Evolutionary conservation across 2,329 filamentous ascomycete species (phyloP).

Genomic region (Calonectria fujianensis): DNA sequence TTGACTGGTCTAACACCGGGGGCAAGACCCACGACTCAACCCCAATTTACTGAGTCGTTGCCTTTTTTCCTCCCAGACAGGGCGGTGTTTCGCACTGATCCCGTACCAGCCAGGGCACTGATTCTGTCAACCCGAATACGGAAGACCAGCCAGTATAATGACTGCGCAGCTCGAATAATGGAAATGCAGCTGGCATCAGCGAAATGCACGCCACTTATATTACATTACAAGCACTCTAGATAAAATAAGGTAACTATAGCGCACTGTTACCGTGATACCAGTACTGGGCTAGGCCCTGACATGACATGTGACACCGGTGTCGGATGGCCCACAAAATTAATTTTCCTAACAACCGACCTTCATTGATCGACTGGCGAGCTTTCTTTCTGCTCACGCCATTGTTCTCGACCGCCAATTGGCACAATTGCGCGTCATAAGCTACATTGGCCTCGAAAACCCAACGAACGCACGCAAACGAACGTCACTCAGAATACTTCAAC

Average conservation of each 20-base stretch:
- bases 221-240: not conserved
- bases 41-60: not conserved
- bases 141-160: not conserved
- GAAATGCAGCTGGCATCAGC: not conserved
- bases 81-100: conserved; percentile 2
- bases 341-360: conserved; percentile 42
- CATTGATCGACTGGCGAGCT: conserved; percentile 42
- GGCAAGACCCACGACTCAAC: no score
- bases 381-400: not conserved
- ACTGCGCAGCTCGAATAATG: conserved; percentile 3
- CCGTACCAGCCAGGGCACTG: conserved; percentile 1
- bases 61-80: conserved; percentile 8
- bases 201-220: not conserved
- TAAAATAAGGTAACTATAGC: not conserved
- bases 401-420: conserved; percentile 34
- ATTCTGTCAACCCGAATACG: conserved; percentile 6
- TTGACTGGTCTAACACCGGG: no score
- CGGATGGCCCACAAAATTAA: conserved; percentile 43
- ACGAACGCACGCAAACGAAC: conserved; percentile 42
- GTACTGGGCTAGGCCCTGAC: conserved; percentile 13
- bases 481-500: conserved; percentile 43
- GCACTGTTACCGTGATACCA: conserved; percentile 6
- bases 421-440: conserved; percentile 42
- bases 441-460: conserved; percentile 46
- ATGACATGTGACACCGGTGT: conserved; percentile 40